These are phyloP conservation scores for Termitomyces sp. DNA, from an alignment of 768 basidiomycete species.

Conservation along the genomic window DNA sequence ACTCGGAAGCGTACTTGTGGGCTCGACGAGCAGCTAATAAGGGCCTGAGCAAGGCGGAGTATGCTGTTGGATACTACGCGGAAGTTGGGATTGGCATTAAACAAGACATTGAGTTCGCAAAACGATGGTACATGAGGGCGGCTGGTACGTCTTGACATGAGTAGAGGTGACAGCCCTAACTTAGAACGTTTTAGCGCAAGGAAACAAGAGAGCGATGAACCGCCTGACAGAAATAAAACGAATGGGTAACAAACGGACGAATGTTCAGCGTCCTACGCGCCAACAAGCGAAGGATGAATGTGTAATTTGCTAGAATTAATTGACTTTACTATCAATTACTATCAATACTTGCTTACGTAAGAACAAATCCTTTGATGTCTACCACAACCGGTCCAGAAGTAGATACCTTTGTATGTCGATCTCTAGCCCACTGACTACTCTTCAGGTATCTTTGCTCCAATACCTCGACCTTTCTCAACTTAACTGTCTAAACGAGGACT, in stretches of 20 bases:
- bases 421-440: slow-evolving; percentile 2
- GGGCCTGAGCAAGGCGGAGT: slow-evolving; percentile 94
- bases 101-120: slow-evolving; percentile 92
- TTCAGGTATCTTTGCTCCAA: slow-evolving; percentile 49
- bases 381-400: slow-evolving; percentile 10
- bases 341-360: slow-evolving; percentile 12
- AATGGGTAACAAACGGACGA: slow-evolving; percentile 71
- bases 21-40: slow-evolving; percentile 95
- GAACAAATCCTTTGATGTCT: slow-evolving; percentile 6
- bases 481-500: slow-evolving; percentile 66
- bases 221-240: slow-evolving; percentile 94
- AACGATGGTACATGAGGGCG: slow-evolving; percentile 98
- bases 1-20: slow-evolving; percentile 99
- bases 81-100: slow-evolving; percentile 98
- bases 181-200: slow-evolving; percentile 60
- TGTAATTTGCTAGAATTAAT: slow-evolving; percentile 54
- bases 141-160: slow-evolving; percentile 60
- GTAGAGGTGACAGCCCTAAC: neutral
- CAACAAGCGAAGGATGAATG: slow-evolving; percentile 94
- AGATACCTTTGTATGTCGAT: slow-evolving; percentile 2
- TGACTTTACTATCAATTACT: neutral
- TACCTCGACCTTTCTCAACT: slow-evolving; percentile 54
- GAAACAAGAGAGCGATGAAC: slow-evolving; percentile 97
- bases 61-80: slow-evolving; percentile 97
- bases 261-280: slow-evolving; percentile 81